Percentiles rank a stretch among this genome's conserved stretches.
Conservation (phyloP, 371 early-diverging fungal genomes). For the Lichtheimia ramosa region DNA sequence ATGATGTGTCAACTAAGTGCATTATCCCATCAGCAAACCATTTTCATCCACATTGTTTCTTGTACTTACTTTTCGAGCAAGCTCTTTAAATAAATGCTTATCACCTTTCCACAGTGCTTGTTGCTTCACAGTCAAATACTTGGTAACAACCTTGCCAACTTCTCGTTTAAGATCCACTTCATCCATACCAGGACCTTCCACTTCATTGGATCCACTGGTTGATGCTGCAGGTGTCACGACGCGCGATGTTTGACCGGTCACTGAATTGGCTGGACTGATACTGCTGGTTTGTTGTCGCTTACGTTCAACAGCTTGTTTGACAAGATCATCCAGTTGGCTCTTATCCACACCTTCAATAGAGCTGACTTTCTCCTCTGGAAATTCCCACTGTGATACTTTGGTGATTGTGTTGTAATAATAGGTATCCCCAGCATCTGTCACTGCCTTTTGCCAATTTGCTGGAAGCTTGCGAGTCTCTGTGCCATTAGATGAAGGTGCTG, state of each 20-base stretch:
- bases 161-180: conserved; percentile 45
- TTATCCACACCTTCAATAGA: conserved; percentile 32
- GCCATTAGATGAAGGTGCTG: too few species aligned
- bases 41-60: background rate
- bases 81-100: conserved; percentile 47
- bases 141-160: conserved; percentile 46
- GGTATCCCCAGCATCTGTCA: conserved; percentile 25
- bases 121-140: conserved; percentile 39
- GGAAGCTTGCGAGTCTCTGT: conserved; percentile 16
- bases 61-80: conserved; percentile 45
- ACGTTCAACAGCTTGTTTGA: background rate
- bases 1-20: conserved; percentile 55
- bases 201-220: background rate
- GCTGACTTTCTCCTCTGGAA: conserved; percentile 36
- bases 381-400: conserved; percentile 44
- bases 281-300: background rate
- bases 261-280: background rate
- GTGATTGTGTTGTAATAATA: conserved; percentile 49
- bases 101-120: conserved; percentile 40
- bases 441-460: conserved; percentile 39
- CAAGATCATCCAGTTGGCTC: conserved; percentile 15
- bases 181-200: conserved; percentile 7
- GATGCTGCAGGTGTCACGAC: background rate
- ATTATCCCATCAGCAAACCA: background rate
- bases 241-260: background rate